phyloP scores from a whole-genome alignment of 306 rosid genomes.

The Vachellia pachyceras region DNA sequence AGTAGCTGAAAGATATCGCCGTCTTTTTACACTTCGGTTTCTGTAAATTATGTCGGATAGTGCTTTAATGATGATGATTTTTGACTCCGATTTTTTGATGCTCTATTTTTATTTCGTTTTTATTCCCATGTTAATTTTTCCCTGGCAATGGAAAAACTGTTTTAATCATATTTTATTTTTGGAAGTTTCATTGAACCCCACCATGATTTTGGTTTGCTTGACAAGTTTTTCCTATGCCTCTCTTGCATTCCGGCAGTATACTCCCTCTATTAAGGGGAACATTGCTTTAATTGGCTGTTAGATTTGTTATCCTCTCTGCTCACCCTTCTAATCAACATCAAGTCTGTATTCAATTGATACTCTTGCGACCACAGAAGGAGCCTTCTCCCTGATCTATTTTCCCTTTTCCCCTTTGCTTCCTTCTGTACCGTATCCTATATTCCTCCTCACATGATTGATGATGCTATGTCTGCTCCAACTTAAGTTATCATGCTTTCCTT shows the following conservation, averaged over 20 bases:
- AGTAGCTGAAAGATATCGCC: neutral
- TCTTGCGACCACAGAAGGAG: neutral
- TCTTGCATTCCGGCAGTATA: neutral
- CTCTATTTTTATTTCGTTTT: neutral
- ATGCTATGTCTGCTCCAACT: neutral
- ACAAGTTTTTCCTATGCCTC: neutral
- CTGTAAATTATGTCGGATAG: neutral
- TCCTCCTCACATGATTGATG: conserved; percentile 1
- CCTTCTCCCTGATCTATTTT: neutral
- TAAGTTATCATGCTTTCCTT: neutral
- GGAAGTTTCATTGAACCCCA: neutral
- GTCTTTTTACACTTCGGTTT: neutral
- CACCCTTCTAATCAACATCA: neutral
- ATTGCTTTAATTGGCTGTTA: neutral
- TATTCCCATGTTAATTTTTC: neutral
- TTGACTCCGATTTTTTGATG: neutral
- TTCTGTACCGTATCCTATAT: neutral
- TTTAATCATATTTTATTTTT: neutral
- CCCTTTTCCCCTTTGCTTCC: neutral
- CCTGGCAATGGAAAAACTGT: neutral
- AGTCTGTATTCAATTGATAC: neutral
- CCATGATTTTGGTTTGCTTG: neutral
- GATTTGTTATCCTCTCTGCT: neutral
- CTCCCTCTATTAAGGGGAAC: neutral
- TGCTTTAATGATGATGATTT: neutral